Conservation (phyloP, 768 basidiomycete genomes). For the Pleurotus sapidus region DNA sequence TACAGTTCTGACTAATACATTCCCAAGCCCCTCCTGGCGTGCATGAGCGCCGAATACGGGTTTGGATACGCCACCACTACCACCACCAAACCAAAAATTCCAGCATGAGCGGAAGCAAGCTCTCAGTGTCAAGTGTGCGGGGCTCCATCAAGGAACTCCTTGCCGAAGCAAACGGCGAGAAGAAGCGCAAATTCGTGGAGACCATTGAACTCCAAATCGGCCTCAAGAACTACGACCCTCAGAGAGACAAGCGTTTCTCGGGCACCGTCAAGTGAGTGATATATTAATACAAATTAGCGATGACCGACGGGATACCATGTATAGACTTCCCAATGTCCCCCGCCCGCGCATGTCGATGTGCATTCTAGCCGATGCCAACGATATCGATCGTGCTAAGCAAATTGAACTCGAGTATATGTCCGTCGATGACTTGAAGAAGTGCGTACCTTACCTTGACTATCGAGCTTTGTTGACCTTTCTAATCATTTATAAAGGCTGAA, state of each 20-base stretch:
- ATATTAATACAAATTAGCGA: not conserved
- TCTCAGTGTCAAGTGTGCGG: constrained; percentile 99
- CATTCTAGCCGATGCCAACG: constrained; percentile 98
- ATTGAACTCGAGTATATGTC: constrained; percentile 99
- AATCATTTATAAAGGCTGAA: constrained; percentile 61
- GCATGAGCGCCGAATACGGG: not conserved
- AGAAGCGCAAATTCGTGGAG: constrained; percentile 93
- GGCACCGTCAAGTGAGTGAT: constrained; percentile 87
- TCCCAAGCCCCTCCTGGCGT: not conserved
- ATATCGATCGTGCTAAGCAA: constrained; percentile 98
- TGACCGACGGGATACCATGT: constrained; percentile 8
- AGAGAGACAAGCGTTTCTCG: constrained; percentile 99
- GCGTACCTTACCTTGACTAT: constrained; percentile 19
- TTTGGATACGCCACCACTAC: not conserved
- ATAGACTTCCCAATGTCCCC: constrained; percentile 91
- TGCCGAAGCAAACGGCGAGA: constrained; percentile 79
- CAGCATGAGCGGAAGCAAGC: constrained; percentile 56
- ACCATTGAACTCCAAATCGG: constrained; percentile 96
- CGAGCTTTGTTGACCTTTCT: not conserved
- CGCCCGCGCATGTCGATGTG: constrained; percentile 99
- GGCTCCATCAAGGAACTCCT: constrained; percentile 92
- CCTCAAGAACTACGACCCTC: constrained; percentile 99
- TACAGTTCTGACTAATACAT: constrained; percentile 1
- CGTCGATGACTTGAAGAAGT: constrained; percentile 99
- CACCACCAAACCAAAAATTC: constrained; percentile 1